phyloP scores from a whole-genome alignment of 371 early-diverging fungal genomes.

The Chytridium lagenaria region DNA sequence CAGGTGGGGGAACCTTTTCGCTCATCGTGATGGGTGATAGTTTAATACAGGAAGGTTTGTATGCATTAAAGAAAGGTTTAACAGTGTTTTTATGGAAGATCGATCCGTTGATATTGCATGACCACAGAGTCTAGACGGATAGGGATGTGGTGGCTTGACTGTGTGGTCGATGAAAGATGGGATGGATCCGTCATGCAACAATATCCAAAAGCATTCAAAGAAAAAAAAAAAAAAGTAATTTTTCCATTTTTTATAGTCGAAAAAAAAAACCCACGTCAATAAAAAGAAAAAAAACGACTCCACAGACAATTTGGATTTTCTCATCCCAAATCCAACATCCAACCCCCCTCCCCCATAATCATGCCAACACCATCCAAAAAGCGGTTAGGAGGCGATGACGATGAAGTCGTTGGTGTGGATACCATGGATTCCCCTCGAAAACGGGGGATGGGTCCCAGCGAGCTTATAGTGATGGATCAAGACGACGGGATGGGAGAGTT shows the following conservation, averaged over 20 bases:
- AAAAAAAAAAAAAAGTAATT: too few species aligned
- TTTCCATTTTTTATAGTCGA: neutral
- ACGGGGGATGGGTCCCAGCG: neutral
- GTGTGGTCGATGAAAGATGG: too few species aligned
- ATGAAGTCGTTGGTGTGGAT: neutral
- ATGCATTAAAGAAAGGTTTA: too few species aligned
- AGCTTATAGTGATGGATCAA: constrained; percentile 31
- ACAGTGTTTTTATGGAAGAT: too few species aligned
- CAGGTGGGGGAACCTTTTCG: constrained; percentile 5
- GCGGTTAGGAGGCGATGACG: neutral
- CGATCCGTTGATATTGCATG: too few species aligned
- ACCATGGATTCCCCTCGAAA: neutral
- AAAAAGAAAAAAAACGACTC: neutral
- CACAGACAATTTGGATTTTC: neutral
- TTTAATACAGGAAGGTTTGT: too few species aligned
- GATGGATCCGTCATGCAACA: too few species aligned
- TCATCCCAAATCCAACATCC: neutral
- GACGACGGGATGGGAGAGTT: constrained; percentile 92
- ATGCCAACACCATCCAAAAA: neutral
- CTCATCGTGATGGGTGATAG: too few species aligned
- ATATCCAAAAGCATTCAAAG: too few species aligned
- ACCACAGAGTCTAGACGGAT: too few species aligned
- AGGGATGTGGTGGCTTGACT: too few species aligned
- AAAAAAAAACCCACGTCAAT: neutral
- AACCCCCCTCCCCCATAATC: neutral